Conservation (phyloP, 1,139 yeast genomes). For the Hyphopichia pseudoburtonii region DNA sequence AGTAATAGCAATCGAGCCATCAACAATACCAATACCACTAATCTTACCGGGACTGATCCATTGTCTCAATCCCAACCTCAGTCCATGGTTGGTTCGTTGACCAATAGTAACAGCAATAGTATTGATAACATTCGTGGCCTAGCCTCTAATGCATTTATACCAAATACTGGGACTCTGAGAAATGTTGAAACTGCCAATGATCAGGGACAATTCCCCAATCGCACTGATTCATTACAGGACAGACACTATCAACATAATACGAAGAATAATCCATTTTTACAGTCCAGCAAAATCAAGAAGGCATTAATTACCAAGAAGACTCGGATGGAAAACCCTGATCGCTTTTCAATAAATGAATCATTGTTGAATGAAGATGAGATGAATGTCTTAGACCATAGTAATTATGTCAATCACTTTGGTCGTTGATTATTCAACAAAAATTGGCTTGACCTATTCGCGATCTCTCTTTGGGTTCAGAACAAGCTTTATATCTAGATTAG, state of each 20-base stretch:
- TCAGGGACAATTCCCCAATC: neutral
- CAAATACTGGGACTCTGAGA: neutral
- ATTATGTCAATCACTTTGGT: conserved; percentile 14
- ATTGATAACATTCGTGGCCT: neutral
- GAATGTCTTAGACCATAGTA: conserved; percentile 22
- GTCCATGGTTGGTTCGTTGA: neutral
- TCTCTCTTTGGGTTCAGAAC: too few species aligned
- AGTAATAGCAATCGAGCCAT: conserved; percentile 4
- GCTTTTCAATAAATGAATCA: conserved; percentile 13
- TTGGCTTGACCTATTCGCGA: too few species aligned
- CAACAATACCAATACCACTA: neutral
- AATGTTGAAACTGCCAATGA: neutral
- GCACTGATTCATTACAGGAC: neutral
- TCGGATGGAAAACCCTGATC: neutral
- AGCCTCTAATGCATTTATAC: neutral
- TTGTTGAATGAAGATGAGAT: conserved; percentile 30
- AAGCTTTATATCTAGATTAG: too few species aligned
- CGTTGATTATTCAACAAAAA: too few species aligned
- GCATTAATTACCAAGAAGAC: conserved; percentile 1
- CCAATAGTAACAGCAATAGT: neutral
- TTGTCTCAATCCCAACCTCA: too few species aligned
- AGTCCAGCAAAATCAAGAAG: neutral
- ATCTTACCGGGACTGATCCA: neutral
- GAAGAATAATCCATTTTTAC: conserved; percentile 9
- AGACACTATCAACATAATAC: conserved; percentile 5